Evolutionary conservation across 2,329 filamentous ascomycete genomes (phyloP), one percentile per base, ranked within the genome.

Genomic region (Curvularia verruculosa): DNA sequence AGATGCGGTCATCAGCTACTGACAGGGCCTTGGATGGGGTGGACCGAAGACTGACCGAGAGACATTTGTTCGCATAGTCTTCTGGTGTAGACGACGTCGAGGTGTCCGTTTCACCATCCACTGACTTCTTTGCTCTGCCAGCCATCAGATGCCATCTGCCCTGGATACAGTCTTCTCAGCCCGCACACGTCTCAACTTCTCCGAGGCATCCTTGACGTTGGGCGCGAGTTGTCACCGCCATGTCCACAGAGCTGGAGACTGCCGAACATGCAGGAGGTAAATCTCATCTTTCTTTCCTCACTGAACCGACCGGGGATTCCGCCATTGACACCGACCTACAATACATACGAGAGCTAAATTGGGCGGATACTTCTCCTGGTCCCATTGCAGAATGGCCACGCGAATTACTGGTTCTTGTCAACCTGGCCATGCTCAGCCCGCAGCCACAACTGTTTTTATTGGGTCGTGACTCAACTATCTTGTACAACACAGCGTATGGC

Each of bases 401-500:
- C 39, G 49, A 51, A 44, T 26, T 51, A 13, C n/a, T 51, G 39
- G 49, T 51, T 5, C 49, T 51, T 6, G 36, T 51, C 49, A 51
- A 51, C 7, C 39, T 51, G 19, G 49, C 49, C 13, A 36, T 51
- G 39, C 49, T 51, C 28, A 44, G 39, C 28, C 49, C 49, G 7
- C 49, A 51, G 29, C 49, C 49, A 1, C 49, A 51, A n/a, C 28
- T 51, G 23, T 51, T 51, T 26, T 23, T 51, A 19, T 43, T 51
- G 9, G 49, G 49, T 8, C 49, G 26, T 40, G 49, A 51, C 21
- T 44, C 49, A 19, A 51, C 41, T 15, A 44, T 51, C 23, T 26
- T 51, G 15, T 51, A 51, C 37, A 51, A 51, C 49, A 51, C 49
- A 36, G 49, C 49, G 15, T 51, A 51, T 21, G 49, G 49, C 39